A percentile compares a stretch with the other conserved stretches of the same genome.
Conservation (phyloP, 1,284 basidiomycete genomes). For the Microbotryomycetes sp. region DNA sequence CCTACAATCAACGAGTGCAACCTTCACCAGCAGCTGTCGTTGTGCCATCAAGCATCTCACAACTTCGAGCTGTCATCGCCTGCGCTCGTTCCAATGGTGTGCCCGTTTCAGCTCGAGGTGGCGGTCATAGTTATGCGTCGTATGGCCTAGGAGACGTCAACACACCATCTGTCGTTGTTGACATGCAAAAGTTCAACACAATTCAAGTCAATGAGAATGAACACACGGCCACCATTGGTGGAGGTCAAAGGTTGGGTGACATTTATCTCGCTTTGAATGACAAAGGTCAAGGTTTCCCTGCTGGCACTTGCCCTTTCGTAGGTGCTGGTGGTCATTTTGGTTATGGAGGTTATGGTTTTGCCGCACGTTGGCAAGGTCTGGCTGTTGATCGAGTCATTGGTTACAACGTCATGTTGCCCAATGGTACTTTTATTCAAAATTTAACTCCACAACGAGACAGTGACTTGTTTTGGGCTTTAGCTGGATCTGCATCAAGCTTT, state of each 20-base stretch:
- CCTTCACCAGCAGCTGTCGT: conserved; percentile 40
- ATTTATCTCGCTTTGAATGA: conserved; percentile 40
- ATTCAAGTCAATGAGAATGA: conserved; percentile 22
- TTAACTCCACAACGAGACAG: conserved; percentile 17
- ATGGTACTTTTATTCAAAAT: conserved; percentile 37
- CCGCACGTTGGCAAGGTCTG: conserved; percentile 41
- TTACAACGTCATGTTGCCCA: conserved; percentile 42
- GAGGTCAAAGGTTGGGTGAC: conserved; percentile 42
- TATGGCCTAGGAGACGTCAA: conserved; percentile 38
- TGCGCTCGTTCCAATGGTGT: conserved; percentile 34
- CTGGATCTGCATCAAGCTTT: conserved; percentile 41
- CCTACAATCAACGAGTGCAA: conserved; percentile 43
- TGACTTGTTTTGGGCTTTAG: conserved; percentile 37
- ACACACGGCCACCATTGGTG: conserved; percentile 36
- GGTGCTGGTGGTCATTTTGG: conserved; percentile 41
- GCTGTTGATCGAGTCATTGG: conserved; percentile 39
- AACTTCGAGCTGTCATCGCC: conserved; percentile 37
- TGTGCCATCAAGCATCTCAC: conserved; percentile 29
- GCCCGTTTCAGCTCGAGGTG: conserved; percentile 40
- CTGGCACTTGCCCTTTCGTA: conserved; percentile 42
- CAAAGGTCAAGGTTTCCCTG: conserved; percentile 38
- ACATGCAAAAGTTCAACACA: conserved; percentile 27
- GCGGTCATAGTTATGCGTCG: conserved; percentile 43
- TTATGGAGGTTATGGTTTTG: conserved; percentile 38
- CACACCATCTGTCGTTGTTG: conserved; percentile 37